Conservation (phyloP, 148 eudicot species). For the Drosera capensis region DNA sequence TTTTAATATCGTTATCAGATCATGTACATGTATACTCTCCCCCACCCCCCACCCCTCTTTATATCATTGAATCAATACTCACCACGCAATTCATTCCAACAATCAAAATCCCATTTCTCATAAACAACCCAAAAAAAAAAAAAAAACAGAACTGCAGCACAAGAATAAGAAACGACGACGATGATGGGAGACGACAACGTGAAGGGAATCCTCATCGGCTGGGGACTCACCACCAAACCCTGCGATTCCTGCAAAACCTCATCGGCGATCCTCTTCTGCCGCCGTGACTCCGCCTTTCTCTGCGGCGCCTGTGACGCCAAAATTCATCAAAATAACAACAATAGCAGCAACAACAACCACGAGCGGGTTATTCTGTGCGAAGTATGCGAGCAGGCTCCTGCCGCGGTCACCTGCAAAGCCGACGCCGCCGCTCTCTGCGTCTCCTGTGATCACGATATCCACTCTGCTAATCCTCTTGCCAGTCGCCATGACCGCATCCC, state of each 20-base stretch:
- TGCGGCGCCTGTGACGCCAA: constrained; percentile 49
- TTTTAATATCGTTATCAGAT: too few relatives aligned
- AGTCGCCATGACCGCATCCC: constrained; percentile 67
- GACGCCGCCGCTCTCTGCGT: constrained; percentile 64
- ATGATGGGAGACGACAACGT: too few relatives aligned
- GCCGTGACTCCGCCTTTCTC: constrained; percentile 46
- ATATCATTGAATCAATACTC: too few relatives aligned
- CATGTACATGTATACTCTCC: too few relatives aligned
- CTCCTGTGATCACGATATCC: constrained; percentile 70
- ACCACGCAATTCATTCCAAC: too few relatives aligned
- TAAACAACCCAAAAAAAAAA: too few relatives aligned
- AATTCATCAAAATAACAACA: constrained; percentile 32
- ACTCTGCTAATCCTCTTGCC: constrained; percentile 63
- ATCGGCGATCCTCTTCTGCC: constrained; percentile 44
- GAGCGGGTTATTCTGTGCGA: constrained; percentile 76
- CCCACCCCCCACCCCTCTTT: too few relatives aligned
- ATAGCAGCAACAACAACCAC: constrained; percentile 29
- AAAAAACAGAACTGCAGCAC: too few relatives aligned
- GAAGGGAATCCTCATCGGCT: too few relatives aligned
- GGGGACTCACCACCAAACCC: constrained; percentile 22
- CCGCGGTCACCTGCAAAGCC: constrained; percentile 59
- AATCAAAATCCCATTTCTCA: too few relatives aligned
- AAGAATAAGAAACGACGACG: too few relatives aligned
- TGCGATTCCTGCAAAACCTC: constrained; percentile 49
- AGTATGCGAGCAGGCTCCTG: constrained; percentile 76